Base-by-base conservation (phyloP, 2,329 filamentous ascomycete genomes). In the Fusarium sp. region DNA sequence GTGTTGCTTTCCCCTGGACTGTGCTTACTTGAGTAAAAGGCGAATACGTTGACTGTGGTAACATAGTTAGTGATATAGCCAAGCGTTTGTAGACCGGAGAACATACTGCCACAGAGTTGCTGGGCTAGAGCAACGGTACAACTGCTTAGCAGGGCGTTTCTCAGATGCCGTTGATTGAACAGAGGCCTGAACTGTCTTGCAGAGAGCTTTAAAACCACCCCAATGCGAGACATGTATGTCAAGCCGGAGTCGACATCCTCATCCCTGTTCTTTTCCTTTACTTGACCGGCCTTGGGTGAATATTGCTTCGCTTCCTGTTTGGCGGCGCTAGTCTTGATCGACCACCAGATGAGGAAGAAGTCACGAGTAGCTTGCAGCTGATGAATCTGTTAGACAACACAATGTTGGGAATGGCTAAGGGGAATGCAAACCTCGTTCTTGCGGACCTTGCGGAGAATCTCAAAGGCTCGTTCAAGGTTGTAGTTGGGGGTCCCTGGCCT, bases 11-110 rank as follows among this genome's bases (percentile, higher is more conserved):
- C 1, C 0, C 22, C 5, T 4, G 8, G 1, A 10, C 1, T 14
- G 6, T 8, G 2, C 58, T 27, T 78, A 81, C 83, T 81, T 1
- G 83, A 85, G 69, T 87, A 86, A 59, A 87, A 86, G 0, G 84
- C 84, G 5, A 85, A 77, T 0, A 86, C 78, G 2, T 75, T 76
- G 3, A 75, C 74, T 75, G 5, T 75, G 5, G 0, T n/a, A 8
- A 20, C 2, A 3, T 2, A 0, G 5, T 71, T 24, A 75, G 66
- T 6, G 27, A 14, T 1, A 14, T 22, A 2, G 11, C 12, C 4
- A 85, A 20, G 7, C 4, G 6, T 38, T 9, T 38, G 5, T 1
- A 12, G 1, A 17, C 7, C 6, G 2, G 12, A 22, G 5, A 16
- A 53, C 66, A 31, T 64, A 75, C 67, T 71, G 12, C 79, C 78